Evolutionary conservation across 352 stramenopile species (phyloP), one percentile per base, ranked within the genome.

Genomic region (Phytopythium montanum): DNA sequence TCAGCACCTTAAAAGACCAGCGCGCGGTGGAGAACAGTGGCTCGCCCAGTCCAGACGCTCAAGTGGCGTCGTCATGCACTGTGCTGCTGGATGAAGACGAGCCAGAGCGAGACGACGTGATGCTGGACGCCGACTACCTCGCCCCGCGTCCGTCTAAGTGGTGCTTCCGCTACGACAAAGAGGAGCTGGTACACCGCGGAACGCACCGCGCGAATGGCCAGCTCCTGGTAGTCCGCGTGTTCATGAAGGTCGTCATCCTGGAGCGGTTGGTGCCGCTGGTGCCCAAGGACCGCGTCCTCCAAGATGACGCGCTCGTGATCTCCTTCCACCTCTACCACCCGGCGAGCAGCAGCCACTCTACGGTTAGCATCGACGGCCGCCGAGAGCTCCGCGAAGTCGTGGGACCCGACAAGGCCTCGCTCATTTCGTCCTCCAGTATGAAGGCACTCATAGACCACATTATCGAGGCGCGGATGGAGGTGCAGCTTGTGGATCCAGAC

Each of bases 271-370:
- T 75, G 49, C 66, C 66, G 3, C 56, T 67, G 6, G 42, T 79
- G 2, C 79, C 76, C 23, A 76, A 74, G 0, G 79, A 92, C 54
- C 76, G 76, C 13, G 41, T 86, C 0, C 52, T 63, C 5, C 64
- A 90, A 49, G 44, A 67, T 3, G 78, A 92, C 56, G 79, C 79
- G 1, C 88, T 92, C 44, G 67, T 69, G 13, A 46, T 90, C 23
- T 65, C 69, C 13, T 80, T 92, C 25, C 33, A 76, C 10, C 72
- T 85, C 50, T 92, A 92, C 55, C 74, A 90, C 36, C 78, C 80
- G 14, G 39, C 49, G 21, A 78, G 76, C 0, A 90, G 80, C 50
- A 54, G 65, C 23, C 48, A 42, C 10, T 38, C 68, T 2, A 56
- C 59, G 0, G 62, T 62, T 29, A 42, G 62, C 14, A 75, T 90